A percentile compares a stretch with the other conserved stretches of the same genome.
Conservation (phyloP, 1,139 yeast genomes). For the Debaryomycetaceae sp. region DNA sequence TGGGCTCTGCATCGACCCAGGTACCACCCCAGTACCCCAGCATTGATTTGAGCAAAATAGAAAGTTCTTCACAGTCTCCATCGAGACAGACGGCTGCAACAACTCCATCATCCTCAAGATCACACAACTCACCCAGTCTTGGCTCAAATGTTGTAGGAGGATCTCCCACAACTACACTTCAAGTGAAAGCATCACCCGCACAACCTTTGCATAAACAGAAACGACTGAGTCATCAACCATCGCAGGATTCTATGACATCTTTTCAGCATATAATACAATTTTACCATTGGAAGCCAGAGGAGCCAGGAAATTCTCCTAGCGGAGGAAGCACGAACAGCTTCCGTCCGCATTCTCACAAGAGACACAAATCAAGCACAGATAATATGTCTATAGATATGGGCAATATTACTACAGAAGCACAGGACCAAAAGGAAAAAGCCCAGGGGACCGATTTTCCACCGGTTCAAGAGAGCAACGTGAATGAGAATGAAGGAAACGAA, state of each 20-base stretch:
- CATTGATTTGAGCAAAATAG: constrained; percentile 11
- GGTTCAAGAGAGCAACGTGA: background rate
- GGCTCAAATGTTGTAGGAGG: constrained; percentile 20
- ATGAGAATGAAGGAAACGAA: background rate
- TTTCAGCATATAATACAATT: constrained; percentile 51
- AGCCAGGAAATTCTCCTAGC: constrained; percentile 16
- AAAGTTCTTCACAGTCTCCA: constrained; percentile 3
- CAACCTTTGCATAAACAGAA: constrained; percentile 41
- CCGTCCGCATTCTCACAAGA: constrained; percentile 12
- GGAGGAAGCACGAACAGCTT: constrained; percentile 2
- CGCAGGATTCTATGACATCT: constrained; percentile 51
- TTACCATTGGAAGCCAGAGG: constrained; percentile 52
- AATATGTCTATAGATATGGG: constrained; percentile 9
- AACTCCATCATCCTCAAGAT: background rate
- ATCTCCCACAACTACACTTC: constrained; percentile 32
- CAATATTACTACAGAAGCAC: background rate
- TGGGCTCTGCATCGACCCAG: constrained; percentile 16
- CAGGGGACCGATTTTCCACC: background rate
- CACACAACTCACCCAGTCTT: constrained; percentile 4
- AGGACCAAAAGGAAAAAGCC: background rate
- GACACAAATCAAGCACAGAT: constrained; percentile 19
- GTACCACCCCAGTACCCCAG: constrained; percentile 3
- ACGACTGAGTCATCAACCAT: constrained; percentile 33
- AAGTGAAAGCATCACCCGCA: constrained; percentile 44
- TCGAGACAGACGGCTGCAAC: constrained; percentile 1